Evolutionary conservation across 192 early-diverging fungal species (phyloP), one percentile per base, ranked within the genome.

Genomic region (Coemansia sp.): DNA sequence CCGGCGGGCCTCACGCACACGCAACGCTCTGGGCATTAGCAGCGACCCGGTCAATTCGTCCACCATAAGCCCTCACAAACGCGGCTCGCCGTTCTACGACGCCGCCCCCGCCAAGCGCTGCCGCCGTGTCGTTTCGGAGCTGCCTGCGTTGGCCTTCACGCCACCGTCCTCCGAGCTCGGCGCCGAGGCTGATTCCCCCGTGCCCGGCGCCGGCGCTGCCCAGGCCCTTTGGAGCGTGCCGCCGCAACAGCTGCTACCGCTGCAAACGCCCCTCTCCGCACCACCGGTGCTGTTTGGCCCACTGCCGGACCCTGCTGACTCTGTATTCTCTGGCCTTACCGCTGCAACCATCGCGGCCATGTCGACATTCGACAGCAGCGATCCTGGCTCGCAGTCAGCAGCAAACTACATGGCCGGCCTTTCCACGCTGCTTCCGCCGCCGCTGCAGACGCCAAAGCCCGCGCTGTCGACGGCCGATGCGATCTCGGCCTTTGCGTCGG

Each of bases 101-200:
- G 31, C 22, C 16, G 38, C 19, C n/a, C 48, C 68, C 1, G 34
- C 51, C 8, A 72, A 72, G 28, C 46, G 62, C 21, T 55, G 31
- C 30, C 48, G 62, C 5, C 38, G 68, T 17, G 68, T 72, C 4
- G 53, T 64, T 17, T 72, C 68, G 2, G 68, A 72, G 52, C 47
- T 71, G 13, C 56, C 60, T 12, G 47, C 44, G 14, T 42, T 53
- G 33, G 47, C 44, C 14, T 32, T 57, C 16, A n/a, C n/a, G n/a
- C 47, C 39, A 2, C 45, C 39, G 23, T 18, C 27, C 30, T 14
- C 37, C n/a, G 44, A 50, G n/a, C 25, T 13, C 13, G 12, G 23
- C 30, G 13, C 11, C 18, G 50, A 42, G 2, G 7, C 28, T 2
- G 13, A n/a, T 16, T 14, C 14, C 35, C 16, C 35, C 35, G 16